Base-by-base conservation (phyloP, 2,329 filamentous ascomycete genomes). In the Gremmenia infestans region DNA sequence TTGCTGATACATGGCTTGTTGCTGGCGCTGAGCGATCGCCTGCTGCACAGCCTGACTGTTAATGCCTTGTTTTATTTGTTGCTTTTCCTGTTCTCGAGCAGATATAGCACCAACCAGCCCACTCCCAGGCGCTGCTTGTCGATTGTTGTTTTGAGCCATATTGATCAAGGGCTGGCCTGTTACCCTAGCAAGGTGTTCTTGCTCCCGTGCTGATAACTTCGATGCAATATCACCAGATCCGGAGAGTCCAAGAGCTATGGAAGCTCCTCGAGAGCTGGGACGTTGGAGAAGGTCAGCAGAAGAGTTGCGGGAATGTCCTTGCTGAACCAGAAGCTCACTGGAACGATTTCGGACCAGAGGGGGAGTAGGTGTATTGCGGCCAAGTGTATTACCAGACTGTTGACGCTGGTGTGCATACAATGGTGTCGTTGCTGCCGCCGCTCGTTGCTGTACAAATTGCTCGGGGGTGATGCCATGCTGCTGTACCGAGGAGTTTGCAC, bases 171-270 rank as follows among this genome's bases (percentile, higher is more conserved):
- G 88, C 0, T 84, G 85, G 1, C 89, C 88, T 0, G 91, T 96
- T 63, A 90, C 78, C 39, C 88, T 83, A 9, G 91, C 89, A n/a
- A 96, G 81, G 63, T 95, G 87, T 72, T 95, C 90, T 70, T 95
- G 91, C 71, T 96, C 91, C 15, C 88, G 83, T 17, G 91, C 91
- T 19, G 89, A 91, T n/a, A 96, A 77, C 55, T 86, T 81, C 0
- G 75, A 73, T 8, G 81, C 78, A 23, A 80, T 72, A 61, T 83
- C 78, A 49, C 76, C 75, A 55, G 54, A 59, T 6, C 63, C 63
- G 23, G 58, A 60, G 19, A 64, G 59, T 9, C 60, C 62, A n/a
- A 70, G 58, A 39, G 59, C 48, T 36, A 72, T 70, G 42, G 74
- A 77, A 9, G 85, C 78, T 11, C 82, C 81, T 46, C 83, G 81